Base-by-base conservation (phyloP, 73 alveolate genomes). In the Loxodes magnus region DNA sequence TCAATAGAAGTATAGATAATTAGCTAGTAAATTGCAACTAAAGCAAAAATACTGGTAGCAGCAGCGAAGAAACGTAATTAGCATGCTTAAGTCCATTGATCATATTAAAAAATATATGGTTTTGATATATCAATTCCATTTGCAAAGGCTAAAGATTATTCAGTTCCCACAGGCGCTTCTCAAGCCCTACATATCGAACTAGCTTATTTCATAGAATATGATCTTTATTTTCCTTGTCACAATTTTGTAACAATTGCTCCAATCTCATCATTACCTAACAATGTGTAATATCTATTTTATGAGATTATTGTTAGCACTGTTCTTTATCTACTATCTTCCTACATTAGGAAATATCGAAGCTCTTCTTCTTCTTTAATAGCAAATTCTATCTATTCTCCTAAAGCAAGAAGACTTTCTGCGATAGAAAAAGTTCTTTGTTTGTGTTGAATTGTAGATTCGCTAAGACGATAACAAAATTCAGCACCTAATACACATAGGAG, bases 261-360 rank as follows among this genome's bases (percentile, higher is more conserved):
- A 2, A 72, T 72, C 55, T 72, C 79, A 27, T 74, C 58, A 0
- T 70, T 61, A 44, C 64, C 79, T 30, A 72, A 52, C 64, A 72
- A 58, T 28, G 53, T 59, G 43, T 50, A 58, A 55, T 53, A 64
- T 22, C 64, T 42, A 48, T 51, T 42, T 64, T 58, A 71, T 48
- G 79, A 44, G 2, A 72, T 71, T 2, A 72, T 72, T 58, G 61
- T 66, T 56, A 72, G 61, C 5, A 46, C 81, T 12, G 75, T 72
- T 49, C 86, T 61, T 33, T 72, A 64, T 44, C 62, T 43, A n/a
- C 80, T 72, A 24, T 72, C 86, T 43, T 59, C 64, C 48, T 72
- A 79, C 15, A 56, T 51, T 72, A 72, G 56, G 48, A 63, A 72
- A 72, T 62, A 72, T 10, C 70, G 46, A 3, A 72, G 56, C 0